Percentiles rank a stretch among this genome's conserved stretches.
Evolutionary conservation across 129 eudicot genomes (phyloP).

Genomic region (Artemisia tridentata): DNA sequence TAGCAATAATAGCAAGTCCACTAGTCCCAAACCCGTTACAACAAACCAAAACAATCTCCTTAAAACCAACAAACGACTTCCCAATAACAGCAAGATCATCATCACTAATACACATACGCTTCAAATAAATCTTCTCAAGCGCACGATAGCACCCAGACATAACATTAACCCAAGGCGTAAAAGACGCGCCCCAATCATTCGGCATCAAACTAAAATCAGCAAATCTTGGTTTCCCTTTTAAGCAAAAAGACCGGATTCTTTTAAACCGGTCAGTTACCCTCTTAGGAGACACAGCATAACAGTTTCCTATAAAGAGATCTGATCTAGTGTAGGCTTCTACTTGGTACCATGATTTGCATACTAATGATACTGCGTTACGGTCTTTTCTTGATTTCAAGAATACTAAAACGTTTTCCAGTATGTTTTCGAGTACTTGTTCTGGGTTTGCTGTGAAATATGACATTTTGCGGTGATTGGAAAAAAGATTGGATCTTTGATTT

Average conservation of each 20-base stretch:
- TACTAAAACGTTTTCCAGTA: constrained; percentile 61
- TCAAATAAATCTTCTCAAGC: constrained; percentile 60
- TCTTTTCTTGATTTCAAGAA: constrained; percentile 57
- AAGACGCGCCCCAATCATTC: constrained; percentile 72
- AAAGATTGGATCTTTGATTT: too few relatives aligned
- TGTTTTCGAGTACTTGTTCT: constrained; percentile 78
- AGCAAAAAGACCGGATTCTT: constrained; percentile 38
- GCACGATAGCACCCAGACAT: constrained; percentile 43
- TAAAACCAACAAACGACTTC: constrained; percentile 48
- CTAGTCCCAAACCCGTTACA: constrained; percentile 74
- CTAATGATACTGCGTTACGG: constrained; percentile 64
- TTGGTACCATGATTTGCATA: constrained; percentile 76
- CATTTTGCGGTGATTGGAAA: neutral
- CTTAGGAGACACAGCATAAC: constrained; percentile 53
- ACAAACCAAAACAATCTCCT: constrained; percentile 65
- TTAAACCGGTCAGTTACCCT: constrained; percentile 51
- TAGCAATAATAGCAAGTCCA: constrained; percentile 63
- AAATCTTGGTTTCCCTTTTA: constrained; percentile 82
- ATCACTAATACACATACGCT: constrained; percentile 68
- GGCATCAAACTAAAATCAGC: constrained; percentile 74
- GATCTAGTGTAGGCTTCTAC: constrained; percentile 80
- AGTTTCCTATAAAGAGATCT: constrained; percentile 72
- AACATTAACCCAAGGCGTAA: constrained; percentile 48
- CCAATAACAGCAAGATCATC: constrained; percentile 57
- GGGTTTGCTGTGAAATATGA: constrained; percentile 40